Conservation (phyloP, 257 asterid genomes). For the Handroanthus guayacan region DNA sequence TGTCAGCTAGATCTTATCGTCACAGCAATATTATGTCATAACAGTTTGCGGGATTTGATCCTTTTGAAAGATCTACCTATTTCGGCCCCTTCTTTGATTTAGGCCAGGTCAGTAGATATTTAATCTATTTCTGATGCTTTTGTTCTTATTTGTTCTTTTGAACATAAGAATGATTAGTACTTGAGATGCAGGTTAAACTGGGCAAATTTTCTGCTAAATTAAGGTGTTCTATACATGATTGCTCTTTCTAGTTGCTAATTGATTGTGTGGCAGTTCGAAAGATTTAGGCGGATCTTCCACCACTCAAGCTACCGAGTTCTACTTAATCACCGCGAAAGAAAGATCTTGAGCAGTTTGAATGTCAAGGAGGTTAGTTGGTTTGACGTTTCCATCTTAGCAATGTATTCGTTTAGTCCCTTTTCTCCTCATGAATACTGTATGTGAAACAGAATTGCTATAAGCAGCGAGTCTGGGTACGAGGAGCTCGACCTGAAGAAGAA, state of each 20-base stretch:
- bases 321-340: constrained; percentile 87
- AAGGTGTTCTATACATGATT: constrained; percentile 9
- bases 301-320: constrained; percentile 89
- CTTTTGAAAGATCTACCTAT: constrained; percentile 93
- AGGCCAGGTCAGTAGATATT: constrained; percentile 76
- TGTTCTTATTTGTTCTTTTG: neutral
- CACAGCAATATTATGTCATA: constrained; percentile 20
- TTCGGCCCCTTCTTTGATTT: constrained; percentile 95
- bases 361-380: constrained; percentile 70
- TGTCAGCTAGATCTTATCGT: constrained; percentile 19
- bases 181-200: too few species aligned
- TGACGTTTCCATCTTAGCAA: neutral
- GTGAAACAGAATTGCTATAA: constrained; percentile 69
- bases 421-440: constrained; percentile 26
- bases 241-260: constrained; percentile 24
- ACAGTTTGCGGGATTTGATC: constrained; percentile 98
- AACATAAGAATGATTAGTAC: too few species aligned
- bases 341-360: constrained; percentile 83
- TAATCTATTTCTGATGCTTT: neutral
- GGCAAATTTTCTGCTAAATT: neutral
- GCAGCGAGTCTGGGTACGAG: constrained; percentile 86
- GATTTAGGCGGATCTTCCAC: constrained; percentile 93
- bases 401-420: neutral
- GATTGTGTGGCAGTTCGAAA: constrained; percentile 67
- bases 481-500: constrained; percentile 95